phyloP scores from a whole-genome alignment of 176 grass and related monocot genomes.

The Rhynchospora tenuis region DNA sequence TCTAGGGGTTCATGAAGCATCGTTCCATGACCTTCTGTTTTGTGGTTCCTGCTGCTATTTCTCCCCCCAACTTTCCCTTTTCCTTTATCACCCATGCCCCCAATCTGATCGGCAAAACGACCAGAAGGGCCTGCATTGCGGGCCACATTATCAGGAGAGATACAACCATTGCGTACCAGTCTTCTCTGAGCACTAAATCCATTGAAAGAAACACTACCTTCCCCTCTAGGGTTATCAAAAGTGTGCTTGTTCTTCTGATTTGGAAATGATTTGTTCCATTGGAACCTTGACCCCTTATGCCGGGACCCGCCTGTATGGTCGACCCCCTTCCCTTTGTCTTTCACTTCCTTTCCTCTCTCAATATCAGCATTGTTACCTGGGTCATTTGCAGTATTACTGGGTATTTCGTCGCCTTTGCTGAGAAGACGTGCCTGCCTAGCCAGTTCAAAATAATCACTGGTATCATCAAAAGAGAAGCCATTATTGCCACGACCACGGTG shows the following conservation, averaged over 20 bases:
- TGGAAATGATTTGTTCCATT: constrained; percentile 16
- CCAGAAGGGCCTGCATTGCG: neutral
- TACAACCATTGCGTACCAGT: constrained; percentile 24
- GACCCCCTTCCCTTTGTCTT: constrained; percentile 8
- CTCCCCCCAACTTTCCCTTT: neutral
- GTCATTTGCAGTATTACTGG: neutral
- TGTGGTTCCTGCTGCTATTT: neutral
- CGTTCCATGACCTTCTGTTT: neutral
- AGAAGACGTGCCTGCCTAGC: constrained; percentile 20
- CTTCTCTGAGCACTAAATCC: constrained; percentile 1
- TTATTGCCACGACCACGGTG: neutral
- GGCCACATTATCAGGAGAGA: constrained; percentile 15
- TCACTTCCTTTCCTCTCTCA: neutral
- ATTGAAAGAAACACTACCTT: constrained; percentile 10
- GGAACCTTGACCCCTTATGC: constrained; percentile 12
- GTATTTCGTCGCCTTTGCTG: neutral
- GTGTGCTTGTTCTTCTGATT: neutral
- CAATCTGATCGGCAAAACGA: neutral
- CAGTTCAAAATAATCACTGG: constrained; percentile 12
- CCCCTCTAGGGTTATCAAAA: neutral
- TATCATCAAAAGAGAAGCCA: neutral
- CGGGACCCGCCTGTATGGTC: neutral
- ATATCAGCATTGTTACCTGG: neutral
- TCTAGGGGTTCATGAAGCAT: neutral
- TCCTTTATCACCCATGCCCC: neutral